These are phyloP conservation scores for Globisporangium cederbergense DNA, from an alignment of 352 stramenopile genomes.

Conservation along the genomic window DNA sequence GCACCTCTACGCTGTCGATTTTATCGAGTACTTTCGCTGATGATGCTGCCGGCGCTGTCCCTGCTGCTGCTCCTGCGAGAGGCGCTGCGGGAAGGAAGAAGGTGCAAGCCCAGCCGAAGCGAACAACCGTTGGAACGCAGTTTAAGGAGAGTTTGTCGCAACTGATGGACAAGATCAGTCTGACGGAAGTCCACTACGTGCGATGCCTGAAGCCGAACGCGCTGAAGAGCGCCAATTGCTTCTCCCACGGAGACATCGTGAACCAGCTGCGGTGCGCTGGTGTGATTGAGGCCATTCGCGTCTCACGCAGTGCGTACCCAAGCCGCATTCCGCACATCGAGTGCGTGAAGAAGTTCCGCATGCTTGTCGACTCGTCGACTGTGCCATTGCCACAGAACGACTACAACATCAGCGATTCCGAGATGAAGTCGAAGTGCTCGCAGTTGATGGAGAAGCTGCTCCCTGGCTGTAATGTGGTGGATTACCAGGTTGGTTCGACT, in stretches of 20 bases:
- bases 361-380: constrained; percentile 34
- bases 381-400: constrained; percentile 17
- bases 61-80: constrained; percentile 1
- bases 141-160: constrained; percentile 83
- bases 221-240: constrained; percentile 70
- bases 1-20: constrained; percentile 56
- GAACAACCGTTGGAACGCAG: constrained; percentile 78
- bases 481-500: constrained; percentile 84
- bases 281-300: constrained; percentile 85
- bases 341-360: constrained; percentile 80
- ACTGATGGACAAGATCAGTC: constrained; percentile 85
- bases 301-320: constrained; percentile 83
- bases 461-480: constrained; percentile 65
- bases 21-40: constrained; percentile 69
- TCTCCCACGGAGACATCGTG: constrained; percentile 71
- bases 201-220: constrained; percentile 83
- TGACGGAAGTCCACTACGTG: constrained; percentile 86
- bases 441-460: constrained; percentile 68
- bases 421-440: constrained; percentile 59
- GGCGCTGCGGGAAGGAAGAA: constrained; percentile 33
- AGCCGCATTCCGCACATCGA: constrained; percentile 75
- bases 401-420: constrained; percentile 39
- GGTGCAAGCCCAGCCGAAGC: constrained; percentile 51
- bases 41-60: constrained; percentile 20
- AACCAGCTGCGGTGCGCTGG: constrained; percentile 81